Base-by-base conservation (phyloP, 345 rosid species). In the Camelina laxa region DNA sequence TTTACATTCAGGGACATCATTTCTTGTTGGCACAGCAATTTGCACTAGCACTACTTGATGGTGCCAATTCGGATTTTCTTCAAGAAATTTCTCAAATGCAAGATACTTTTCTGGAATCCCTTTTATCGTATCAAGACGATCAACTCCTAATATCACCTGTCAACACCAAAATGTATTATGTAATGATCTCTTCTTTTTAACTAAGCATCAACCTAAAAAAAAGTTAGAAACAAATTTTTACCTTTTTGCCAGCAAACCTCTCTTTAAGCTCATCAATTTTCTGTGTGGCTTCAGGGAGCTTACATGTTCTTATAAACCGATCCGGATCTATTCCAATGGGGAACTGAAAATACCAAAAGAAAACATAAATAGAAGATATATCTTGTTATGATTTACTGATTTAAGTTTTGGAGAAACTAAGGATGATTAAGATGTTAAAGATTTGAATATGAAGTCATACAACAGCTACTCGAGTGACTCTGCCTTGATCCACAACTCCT, bases 1-100 rank as follows among this genome's bases (percentile, higher is more conserved):
- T 84, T 27, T 91, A 93, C 98, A 93, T 80, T 91, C 98, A 53
- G 97, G 96, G 78, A 93, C 97, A 85, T 81, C 94, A 59, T 93
- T 89, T 82, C 98, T 88, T 75, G 98, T 93, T 58, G 98, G 98
- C 73, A 93, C 98, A 2, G 97, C 98, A 83, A 91, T 93, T 83
- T 93, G 98, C 62, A 93, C 87, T 75, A 93, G 71, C 67, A 91
- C 97, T 84, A 93, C 97, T 83, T 91, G 86, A 33, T 91, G 89
- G 36, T 85, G 96, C 97, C 97, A 93, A 14, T 31, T 5, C 55
- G 83, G 67, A 69, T 93, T 89, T 80, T 93, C 96, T 87, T 93
- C 96, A 0, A 93, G 89, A 82, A 93, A 93, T 63, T 93, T 93
- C 79, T 93, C 98, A 77, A 93, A 93, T 67, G 92, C 98, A 45